Evolutionary conservation across 495 filamentous ascomycete genomes (phyloP).

Genomic region (Hypoxylon subgilvum): DNA sequence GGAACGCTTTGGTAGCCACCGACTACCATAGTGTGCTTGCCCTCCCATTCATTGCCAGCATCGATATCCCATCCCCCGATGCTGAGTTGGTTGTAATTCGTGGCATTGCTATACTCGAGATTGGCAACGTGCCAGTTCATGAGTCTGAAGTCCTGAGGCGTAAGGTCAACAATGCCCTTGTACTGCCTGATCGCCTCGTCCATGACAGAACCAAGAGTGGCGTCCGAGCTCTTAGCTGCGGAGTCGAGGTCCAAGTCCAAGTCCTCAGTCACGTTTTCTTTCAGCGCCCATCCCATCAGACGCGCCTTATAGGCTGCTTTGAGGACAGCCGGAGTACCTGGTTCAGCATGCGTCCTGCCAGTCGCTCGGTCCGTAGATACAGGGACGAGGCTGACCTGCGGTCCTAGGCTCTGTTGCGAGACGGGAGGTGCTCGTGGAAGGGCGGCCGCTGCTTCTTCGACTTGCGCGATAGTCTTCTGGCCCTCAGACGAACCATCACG

Average conservation of each 20-base stretch:
- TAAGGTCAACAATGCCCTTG: slow-evolving; percentile 79
- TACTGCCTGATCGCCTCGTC: slow-evolving; percentile 90
- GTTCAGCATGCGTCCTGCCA: slow-evolving; percentile 64
- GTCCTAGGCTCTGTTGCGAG: slow-evolving; percentile 55
- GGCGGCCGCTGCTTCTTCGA: slow-evolving; percentile 64
- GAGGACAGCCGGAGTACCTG: slow-evolving; percentile 61
- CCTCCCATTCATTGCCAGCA: slow-evolving; percentile 95
- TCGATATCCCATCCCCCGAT: slow-evolving; percentile 95
- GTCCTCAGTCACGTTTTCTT: slow-evolving; percentile 65
- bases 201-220: slow-evolving; percentile 86
- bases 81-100: slow-evolving; percentile 83
- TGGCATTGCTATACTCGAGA: slow-evolving; percentile 94
- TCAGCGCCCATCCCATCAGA: slow-evolving; percentile 80
- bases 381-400: slow-evolving; percentile 60
- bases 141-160: slow-evolving; percentile 82
- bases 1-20: slow-evolving; percentile 93
- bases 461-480: slow-evolving; percentile 71
- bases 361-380: slow-evolving; percentile 64
- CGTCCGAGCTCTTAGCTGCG: slow-evolving; percentile 62
- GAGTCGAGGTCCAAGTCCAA: slow-evolving; percentile 76
- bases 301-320: slow-evolving; percentile 73
- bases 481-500: slow-evolving; percentile 75
- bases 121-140: slow-evolving; percentile 99
- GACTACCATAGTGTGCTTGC: slow-evolving; percentile 87
- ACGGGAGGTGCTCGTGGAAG: slow-evolving; percentile 54